Conservation (phyloP, 2,329 filamentous ascomycete species). For the Rhynchosporium graminicola region DNA sequence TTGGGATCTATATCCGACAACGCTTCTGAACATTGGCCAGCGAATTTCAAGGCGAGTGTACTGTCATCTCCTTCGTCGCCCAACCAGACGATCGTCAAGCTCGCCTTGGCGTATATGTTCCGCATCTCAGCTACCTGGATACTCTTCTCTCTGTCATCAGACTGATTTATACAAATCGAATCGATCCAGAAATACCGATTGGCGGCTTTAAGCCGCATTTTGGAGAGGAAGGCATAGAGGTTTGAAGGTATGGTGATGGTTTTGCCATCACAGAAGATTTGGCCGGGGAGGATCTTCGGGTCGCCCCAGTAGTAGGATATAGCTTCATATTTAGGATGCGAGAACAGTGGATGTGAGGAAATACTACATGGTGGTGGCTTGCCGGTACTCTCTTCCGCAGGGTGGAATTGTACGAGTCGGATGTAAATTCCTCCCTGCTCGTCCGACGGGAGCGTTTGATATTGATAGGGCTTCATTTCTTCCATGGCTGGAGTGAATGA, state of each 20-base stretch:
- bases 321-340: slow-evolving; percentile 12
- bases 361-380: background rate
- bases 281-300: background rate
- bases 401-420: slow-evolving; percentile 8
- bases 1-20: background rate
- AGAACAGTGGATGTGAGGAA: background rate
- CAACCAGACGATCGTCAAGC: slow-evolving; percentile 8
- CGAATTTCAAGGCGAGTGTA: slow-evolving; percentile 8
- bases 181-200: slow-evolving; percentile 33
- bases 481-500: background rate
- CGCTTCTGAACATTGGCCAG: background rate
- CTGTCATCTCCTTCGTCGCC: background rate
- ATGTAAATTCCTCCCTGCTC: slow-evolving; percentile 4
- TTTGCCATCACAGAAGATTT: slow-evolving; percentile 11
- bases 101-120: slow-evolving; percentile 27
- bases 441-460: background rate
- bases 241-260: slow-evolving; percentile 6
- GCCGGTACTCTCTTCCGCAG: background rate
- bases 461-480: slow-evolving; percentile 3
- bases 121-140: slow-evolving; percentile 33
- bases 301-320: slow-evolving; percentile 14
- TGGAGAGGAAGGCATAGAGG: slow-evolving; percentile 3
- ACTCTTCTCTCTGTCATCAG: slow-evolving; percentile 27
- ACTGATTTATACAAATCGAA: slow-evolving; percentile 35
- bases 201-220: background rate